Percentiles rank a stretch among this genome's conserved stretches.
phyloP scores from a whole-genome alignment of 192 early-diverging fungal genomes.

The Backusella sp. region DNA sequence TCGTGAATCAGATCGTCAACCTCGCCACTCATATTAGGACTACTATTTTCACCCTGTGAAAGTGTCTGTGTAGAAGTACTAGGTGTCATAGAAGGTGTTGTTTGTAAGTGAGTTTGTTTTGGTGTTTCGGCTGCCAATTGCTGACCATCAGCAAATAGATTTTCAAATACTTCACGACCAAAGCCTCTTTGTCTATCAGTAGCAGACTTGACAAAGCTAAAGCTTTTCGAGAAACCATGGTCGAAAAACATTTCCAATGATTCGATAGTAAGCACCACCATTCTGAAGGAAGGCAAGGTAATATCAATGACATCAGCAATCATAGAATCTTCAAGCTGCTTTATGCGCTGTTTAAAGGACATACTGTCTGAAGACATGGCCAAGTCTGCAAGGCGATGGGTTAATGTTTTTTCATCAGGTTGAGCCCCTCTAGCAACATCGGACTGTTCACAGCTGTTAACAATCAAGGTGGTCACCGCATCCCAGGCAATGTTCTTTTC shows the following conservation, averaged over 20 bases:
- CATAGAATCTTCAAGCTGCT: constrained; percentile 5
- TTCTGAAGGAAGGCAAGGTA: constrained; percentile 39
- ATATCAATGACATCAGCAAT: constrained; percentile 5
- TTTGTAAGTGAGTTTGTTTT: not conserved
- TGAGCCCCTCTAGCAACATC: constrained; percentile 20
- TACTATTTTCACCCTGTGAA: constrained; percentile 26
- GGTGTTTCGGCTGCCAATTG: constrained; percentile 40
- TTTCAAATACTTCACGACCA: constrained; percentile 58
- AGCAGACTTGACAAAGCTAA: constrained; percentile 59
- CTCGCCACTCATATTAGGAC: constrained; percentile 41
- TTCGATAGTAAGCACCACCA: constrained; percentile 86
- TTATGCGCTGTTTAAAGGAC: constrained; percentile 1
- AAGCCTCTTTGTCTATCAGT: constrained; percentile 49
- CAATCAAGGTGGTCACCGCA: constrained; percentile 10
- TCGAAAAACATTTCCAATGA: constrained; percentile 86
- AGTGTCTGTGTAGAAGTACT: not conserved
- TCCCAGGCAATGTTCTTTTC: constrained; percentile 58
- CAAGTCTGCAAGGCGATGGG: constrained; percentile 11
- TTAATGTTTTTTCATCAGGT: not conserved
- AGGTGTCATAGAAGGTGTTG: not conserved
- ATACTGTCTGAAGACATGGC: constrained; percentile 3
- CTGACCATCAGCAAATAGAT: constrained; percentile 49
- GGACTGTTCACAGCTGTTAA: constrained; percentile 23
- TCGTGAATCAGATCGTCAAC: constrained; percentile 38
- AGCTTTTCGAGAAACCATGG: constrained; percentile 54